A percentile compares a stretch with the other conserved stretches of the same genome.
These are phyloP conservation scores for Pontederia crassipes DNA, from an alignment of 176 grass and related monocot species.

Conservation along the genomic window DNA sequence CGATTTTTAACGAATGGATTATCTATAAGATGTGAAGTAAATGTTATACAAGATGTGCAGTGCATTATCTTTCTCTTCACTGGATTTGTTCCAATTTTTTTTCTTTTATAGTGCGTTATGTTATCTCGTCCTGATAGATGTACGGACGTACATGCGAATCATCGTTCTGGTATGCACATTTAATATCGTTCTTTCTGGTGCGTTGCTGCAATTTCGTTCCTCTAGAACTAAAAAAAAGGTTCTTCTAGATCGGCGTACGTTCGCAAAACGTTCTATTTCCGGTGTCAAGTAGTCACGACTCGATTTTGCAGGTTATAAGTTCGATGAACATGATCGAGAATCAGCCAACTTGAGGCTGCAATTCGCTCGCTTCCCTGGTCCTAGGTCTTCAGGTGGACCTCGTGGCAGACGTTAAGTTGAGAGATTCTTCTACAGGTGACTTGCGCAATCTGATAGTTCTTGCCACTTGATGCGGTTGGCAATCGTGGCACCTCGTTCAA, in stretches of 20 bases:
- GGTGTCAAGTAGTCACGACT: constrained; percentile 43
- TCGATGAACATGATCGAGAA: constrained; percentile 89
- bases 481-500: not conserved
- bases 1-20: too few relatives aligned
- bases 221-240: too few relatives aligned
- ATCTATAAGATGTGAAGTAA: too few relatives aligned
- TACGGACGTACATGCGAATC: too few relatives aligned
- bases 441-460: constrained; percentile 23
- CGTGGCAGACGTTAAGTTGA: constrained; percentile 80
- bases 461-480: not conserved
- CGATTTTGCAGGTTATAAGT: constrained; percentile 99
- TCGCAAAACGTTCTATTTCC: not conserved
- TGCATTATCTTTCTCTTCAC: not conserved
- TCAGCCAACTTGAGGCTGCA: constrained; percentile 97
- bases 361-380: constrained; percentile 95
- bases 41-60: not conserved
- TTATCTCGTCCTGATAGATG: not conserved
- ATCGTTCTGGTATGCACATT: too few relatives aligned
- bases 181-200: too few relatives aligned
- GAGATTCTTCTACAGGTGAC: constrained; percentile 37
- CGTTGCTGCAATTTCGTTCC: too few relatives aligned
- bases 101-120: constrained; percentile 1
- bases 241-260: not conserved
- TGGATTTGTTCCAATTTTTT: not conserved
- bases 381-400: constrained; percentile 73